A percentile compares a stretch with the other conserved stretches of the same genome.
phyloP scores from a whole-genome alignment of 1,139 yeast species.

The Spathaspora sp. region DNA sequence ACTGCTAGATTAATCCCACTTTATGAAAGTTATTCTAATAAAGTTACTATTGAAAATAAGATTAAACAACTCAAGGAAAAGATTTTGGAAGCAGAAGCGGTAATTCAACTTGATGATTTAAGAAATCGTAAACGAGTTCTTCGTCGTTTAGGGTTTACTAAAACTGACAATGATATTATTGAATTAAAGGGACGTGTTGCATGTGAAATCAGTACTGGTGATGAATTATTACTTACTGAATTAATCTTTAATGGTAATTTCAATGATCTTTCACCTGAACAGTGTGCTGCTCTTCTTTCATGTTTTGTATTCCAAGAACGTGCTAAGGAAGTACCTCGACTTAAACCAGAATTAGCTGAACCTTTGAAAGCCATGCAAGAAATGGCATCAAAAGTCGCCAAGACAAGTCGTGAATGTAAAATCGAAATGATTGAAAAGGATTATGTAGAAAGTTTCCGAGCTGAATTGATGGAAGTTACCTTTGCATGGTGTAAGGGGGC shows the following conservation, averaged over 20 bases:
- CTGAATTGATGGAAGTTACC: constrained; percentile 95
- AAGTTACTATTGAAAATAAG: constrained; percentile 60
- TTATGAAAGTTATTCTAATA: constrained; percentile 63
- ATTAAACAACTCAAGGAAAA: constrained; percentile 62
- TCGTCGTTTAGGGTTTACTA: constrained; percentile 75
- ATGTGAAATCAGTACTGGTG: constrained; percentile 95
- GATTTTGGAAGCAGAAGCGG: constrained; percentile 82
- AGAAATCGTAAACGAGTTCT: constrained; percentile 90
- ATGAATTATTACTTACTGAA: constrained; percentile 85
- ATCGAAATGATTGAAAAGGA: constrained; percentile 88
- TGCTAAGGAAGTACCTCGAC: constrained; percentile 82
- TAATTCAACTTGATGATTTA: constrained; percentile 90
- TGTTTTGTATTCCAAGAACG: constrained; percentile 97
- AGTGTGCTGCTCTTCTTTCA: constrained; percentile 86
- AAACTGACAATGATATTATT: constrained; percentile 74
- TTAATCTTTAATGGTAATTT: constrained; percentile 93
- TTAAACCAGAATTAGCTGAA: constrained; percentile 84
- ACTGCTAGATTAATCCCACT: constrained; percentile 62
- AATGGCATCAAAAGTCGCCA: constrained; percentile 88
- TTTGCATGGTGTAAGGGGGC: constrained; percentile 97
- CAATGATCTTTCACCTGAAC: constrained; percentile 82
- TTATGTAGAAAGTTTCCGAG: constrained; percentile 85
- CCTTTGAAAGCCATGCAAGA: constrained; percentile 86
- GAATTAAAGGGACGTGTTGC: constrained; percentile 95
- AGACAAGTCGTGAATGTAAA: constrained; percentile 84